Evolutionary conservation across 805 yeast genomes (phyloP).

Genomic region (Candida peoriensis): DNA sequence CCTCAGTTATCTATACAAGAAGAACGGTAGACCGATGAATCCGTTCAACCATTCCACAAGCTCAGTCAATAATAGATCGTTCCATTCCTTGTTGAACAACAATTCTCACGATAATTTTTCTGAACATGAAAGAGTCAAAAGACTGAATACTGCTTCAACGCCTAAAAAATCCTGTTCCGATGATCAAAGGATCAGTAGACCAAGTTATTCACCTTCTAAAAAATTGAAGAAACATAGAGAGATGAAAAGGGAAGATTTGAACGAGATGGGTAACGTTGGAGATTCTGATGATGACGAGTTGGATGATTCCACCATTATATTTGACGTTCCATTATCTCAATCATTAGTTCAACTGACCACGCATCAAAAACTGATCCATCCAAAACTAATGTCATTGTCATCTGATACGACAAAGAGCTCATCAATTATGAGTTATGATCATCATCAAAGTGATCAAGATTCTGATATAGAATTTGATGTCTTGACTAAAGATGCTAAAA

Average conservation of each 20-base stretch:
- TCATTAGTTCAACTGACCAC: slow-evolving; percentile 38
- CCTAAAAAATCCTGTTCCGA: too few species aligned
- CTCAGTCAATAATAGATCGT: slow-evolving; percentile 13
- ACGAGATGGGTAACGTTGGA: slow-evolving; percentile 14
- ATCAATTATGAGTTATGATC: slow-evolving; percentile 35
- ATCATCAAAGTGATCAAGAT: slow-evolving; percentile 4
- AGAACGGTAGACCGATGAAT: slow-evolving; percentile 1
- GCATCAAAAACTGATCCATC: slow-evolving; percentile 29
- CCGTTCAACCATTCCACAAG: not conserved
- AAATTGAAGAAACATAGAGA: slow-evolving; percentile 13
- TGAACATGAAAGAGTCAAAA: too few species aligned
- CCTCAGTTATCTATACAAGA: slow-evolving; percentile 6
- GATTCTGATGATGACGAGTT: slow-evolving; percentile 52
- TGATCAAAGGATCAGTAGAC: too few species aligned
- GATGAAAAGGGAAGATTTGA: slow-evolving; percentile 12
- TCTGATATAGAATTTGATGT: slow-evolving; percentile 13
- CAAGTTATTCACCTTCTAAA: slow-evolving; percentile 19
- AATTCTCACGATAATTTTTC: slow-evolving; percentile 7
- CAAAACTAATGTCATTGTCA: slow-evolving; percentile 21
- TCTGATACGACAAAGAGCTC: slow-evolving; percentile 42
- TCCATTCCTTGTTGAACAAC: slow-evolving; percentile 9
- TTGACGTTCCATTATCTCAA: slow-evolving; percentile 61
- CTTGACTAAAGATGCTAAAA: slow-evolving; percentile 14
- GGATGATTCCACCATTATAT: slow-evolving; percentile 48
- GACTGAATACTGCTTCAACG: not conserved